These are phyloP conservation scores for Tolypocladium ovalisporum DNA, from an alignment of 2,329 filamentous ascomycete genomes.

Conservation along the genomic window DNA sequence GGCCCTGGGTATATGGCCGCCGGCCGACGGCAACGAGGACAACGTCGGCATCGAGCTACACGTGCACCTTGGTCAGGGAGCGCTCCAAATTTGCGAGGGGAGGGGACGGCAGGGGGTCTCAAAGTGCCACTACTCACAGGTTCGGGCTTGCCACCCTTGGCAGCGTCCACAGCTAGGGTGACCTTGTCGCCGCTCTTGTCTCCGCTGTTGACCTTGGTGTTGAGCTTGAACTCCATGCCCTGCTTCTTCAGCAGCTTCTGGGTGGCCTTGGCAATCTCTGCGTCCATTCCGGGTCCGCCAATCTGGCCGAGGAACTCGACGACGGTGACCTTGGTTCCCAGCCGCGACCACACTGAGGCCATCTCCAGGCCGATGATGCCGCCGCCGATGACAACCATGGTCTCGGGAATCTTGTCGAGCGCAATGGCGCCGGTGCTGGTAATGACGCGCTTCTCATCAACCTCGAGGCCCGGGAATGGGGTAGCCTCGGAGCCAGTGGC, in stretches of 20 bases:
- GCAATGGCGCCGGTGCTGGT: constrained; percentile 92
- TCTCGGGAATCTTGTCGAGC: constrained; percentile 84
- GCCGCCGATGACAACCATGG: constrained; percentile 93
- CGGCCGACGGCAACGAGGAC: constrained; percentile 95
- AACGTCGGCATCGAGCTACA: constrained; percentile 83
- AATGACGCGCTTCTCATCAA: constrained; percentile 96
- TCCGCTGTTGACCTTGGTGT: constrained; percentile 86
- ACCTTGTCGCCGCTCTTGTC: constrained; percentile 69
- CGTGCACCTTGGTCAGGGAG: not conserved
- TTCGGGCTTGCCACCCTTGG: constrained; percentile 94
- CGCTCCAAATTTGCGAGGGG: not conserved
- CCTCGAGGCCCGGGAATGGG: constrained; percentile 88
- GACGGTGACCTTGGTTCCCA: constrained; percentile 90
- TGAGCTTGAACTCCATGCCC: constrained; percentile 95
- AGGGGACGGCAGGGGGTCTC: not conserved
- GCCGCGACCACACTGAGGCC: constrained; percentile 92
- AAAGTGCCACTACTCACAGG: constrained; percentile 45
- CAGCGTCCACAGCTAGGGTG: constrained; percentile 76
- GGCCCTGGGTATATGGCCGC: constrained; percentile 83
- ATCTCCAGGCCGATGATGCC: constrained; percentile 99
- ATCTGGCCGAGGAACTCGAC: constrained; percentile 96
- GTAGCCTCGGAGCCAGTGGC: constrained; percentile 93
- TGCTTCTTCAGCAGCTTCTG: constrained; percentile 95
- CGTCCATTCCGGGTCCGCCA: constrained; percentile 94
- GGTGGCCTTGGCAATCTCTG: constrained; percentile 78